Evolutionary conservation across 306 rosid genomes (phyloP).

Genomic region (Prosopis cineraria): DNA sequence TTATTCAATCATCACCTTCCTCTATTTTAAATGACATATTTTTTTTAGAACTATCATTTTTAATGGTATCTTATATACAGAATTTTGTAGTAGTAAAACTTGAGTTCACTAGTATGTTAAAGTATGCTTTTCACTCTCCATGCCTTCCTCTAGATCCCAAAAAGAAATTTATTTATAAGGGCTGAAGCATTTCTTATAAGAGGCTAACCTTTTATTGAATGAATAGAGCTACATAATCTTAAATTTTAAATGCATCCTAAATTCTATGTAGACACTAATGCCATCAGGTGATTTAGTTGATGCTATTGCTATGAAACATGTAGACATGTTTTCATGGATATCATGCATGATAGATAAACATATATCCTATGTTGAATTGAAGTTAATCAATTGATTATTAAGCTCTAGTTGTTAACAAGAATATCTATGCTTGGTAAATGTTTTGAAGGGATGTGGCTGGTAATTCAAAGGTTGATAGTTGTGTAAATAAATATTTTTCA

Average conservation of each 20-base stretch:
- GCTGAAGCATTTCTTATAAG: background rate
- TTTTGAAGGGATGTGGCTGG: background rate
- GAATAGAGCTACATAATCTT: slow-evolving; percentile 11
- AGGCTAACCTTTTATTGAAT: background rate
- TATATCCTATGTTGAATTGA: too few species aligned
- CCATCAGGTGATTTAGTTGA: background rate
- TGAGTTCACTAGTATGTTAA: background rate
- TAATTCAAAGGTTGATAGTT: too few species aligned
- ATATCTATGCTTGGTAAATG: background rate
- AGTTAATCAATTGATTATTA: background rate
- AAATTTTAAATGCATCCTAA: background rate
- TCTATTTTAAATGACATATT: too few species aligned
- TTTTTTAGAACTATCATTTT: too few species aligned
- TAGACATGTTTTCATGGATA: background rate
- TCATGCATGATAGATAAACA: background rate
- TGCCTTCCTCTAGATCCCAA: background rate
- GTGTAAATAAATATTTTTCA: too few species aligned
- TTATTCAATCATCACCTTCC: too few species aligned
- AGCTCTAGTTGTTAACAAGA: background rate
- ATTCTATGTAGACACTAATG: background rate
- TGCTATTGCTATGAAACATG: background rate
- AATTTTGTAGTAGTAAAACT: too few species aligned
- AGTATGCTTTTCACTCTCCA: background rate
- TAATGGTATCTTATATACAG: too few species aligned
- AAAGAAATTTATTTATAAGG: background rate